A percentile compares a stretch with the other conserved stretches of the same genome.
These are phyloP conservation scores for Fusarium sp. DNA, from an alignment of 2,329 filamentous ascomycete genomes.

Conservation along the genomic window DNA sequence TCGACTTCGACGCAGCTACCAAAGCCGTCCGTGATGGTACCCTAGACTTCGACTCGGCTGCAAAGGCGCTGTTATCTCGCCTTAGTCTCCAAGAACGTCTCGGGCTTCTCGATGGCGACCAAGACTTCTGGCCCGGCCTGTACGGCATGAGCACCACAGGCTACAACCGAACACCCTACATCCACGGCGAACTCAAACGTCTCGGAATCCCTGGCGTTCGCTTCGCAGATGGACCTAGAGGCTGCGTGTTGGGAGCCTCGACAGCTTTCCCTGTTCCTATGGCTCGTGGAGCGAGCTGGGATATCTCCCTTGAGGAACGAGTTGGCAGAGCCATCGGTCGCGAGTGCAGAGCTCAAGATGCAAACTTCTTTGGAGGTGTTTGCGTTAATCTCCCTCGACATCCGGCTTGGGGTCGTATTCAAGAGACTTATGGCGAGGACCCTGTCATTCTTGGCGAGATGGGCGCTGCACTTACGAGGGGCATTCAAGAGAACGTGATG, in stretches of 20 bases:
- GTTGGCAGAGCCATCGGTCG: slow-evolving; percentile 37
- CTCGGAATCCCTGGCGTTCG: slow-evolving; percentile 29
- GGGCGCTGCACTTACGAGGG: slow-evolving; percentile 26
- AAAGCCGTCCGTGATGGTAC: not conserved
- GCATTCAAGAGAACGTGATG: slow-evolving; percentile 39
- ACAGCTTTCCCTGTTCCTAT: slow-evolving; percentile 37
- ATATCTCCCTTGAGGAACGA: slow-evolving; percentile 26
- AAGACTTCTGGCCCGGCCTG: slow-evolving; percentile 13
- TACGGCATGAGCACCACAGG: not conserved
- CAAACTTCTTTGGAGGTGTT: slow-evolving; percentile 37
- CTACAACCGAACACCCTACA: slow-evolving; percentile 15
- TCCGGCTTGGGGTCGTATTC: slow-evolving; percentile 40
- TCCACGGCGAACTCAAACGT: slow-evolving; percentile 26
- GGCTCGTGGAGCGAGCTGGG: slow-evolving; percentile 41
- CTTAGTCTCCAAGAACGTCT: slow-evolving; percentile 4
- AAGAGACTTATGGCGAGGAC: slow-evolving; percentile 41
- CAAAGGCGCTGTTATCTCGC: not conserved
- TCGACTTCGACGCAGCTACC: not conserved
- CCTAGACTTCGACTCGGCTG: not conserved
- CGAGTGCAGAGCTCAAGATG: slow-evolving; percentile 30
- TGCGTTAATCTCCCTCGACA: slow-evolving; percentile 41
- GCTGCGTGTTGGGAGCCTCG: slow-evolving; percentile 21
- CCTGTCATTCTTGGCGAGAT: slow-evolving; percentile 36
- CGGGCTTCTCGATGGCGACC: slow-evolving; percentile 17
- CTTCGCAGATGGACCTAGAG: slow-evolving; percentile 34